Base-by-base conservation (phyloP, 208 protist species). In the Endotrypanum monterogeii region DNA sequence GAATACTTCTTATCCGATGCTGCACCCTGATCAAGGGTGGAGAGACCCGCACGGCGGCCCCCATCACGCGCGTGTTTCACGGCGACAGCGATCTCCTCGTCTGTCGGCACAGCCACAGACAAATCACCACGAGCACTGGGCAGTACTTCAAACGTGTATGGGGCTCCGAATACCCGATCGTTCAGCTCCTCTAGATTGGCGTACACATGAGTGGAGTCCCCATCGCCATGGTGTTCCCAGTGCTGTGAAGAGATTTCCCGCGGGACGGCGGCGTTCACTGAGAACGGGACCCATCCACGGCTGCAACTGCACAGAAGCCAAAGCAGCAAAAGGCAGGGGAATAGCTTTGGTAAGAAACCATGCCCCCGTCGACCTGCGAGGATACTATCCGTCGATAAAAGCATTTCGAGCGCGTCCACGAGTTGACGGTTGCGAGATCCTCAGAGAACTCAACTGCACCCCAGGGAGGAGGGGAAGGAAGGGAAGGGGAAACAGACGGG, bases 121-220 rank as follows among this genome's bases (percentile, higher is more conserved):
- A n/a, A 25, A 56, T 41, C 46, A 11, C 32, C 30, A 16, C 32
- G 28, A 56, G 55, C 32, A 9, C 12, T 20, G 6, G 8, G 2
- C 18, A 65, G 58, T 0, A 28, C 50, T 51, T 18, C 48, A 25
- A 80, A 80, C 3, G n/a, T 48, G 62, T 80, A 58, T 20, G 75
- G 69, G 3, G 61, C 69, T 3, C 75, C 69, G 41, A 71, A 23
- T 2, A 50, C 23, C 28, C 50, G 37, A 0, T 35, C 35, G 48
- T 76, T 81, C 12, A 81, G 54, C 56, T 72, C 76, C 66, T 72
- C 23, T 7, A 81, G 32, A 67, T 44, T 81, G 0, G 18, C n/a
- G 46, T 73, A 81, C 18, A 73, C 54, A 51, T 48, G 23, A 4
- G 71, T 61, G 16, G 35, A n/a, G 54, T 37, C 37, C 28, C 25